These are phyloP conservation scores for Geopyxis carbonaria DNA, from an alignment of 495 filamentous ascomycete species.

Conservation along the genomic window DNA sequence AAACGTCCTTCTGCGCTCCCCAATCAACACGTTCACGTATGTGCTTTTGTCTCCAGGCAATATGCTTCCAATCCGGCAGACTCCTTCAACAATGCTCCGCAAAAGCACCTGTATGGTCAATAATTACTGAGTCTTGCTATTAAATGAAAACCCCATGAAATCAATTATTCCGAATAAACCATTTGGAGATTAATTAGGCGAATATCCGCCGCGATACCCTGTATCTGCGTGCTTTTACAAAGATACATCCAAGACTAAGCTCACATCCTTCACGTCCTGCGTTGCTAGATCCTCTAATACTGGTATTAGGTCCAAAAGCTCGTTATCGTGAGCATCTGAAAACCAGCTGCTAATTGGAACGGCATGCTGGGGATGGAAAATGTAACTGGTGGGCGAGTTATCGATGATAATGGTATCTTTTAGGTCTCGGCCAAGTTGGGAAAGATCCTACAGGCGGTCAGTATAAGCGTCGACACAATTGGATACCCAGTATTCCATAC, in stretches of 20 bases:
- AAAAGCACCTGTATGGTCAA: too few species aligned
- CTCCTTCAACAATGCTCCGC: too few species aligned
- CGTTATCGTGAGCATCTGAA: conserved; percentile 98
- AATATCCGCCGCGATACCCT: too few species aligned
- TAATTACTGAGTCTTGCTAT: too few species aligned
- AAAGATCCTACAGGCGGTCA: conserved; percentile 48
- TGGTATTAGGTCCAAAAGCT: conserved; percentile 92
- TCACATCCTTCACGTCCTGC: conserved; percentile 79
- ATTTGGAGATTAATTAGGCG: too few species aligned
- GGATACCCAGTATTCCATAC: conserved; percentile 27
- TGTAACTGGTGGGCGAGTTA: conserved; percentile 97
- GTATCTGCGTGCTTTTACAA: too few species aligned
- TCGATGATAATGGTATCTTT: conserved; percentile 99
- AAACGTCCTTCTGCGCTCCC: too few species aligned
- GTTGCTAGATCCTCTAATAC: conserved; percentile 94
- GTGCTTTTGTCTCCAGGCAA: too few species aligned
- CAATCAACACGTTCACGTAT: too few species aligned
- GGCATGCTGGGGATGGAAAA: conserved; percentile 97
- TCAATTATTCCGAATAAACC: too few species aligned
- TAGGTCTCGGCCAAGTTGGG: conserved; percentile 88
- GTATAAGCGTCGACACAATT: conserved; percentile 14
- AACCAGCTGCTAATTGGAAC: conserved; percentile 99
- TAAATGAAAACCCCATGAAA: too few species aligned
- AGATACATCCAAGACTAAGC: conserved; percentile 88
- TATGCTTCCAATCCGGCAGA: too few species aligned